Conservation (phyloP, 2,329 filamentous ascomycete species). For the Westerdykella aurantiaca region DNA sequence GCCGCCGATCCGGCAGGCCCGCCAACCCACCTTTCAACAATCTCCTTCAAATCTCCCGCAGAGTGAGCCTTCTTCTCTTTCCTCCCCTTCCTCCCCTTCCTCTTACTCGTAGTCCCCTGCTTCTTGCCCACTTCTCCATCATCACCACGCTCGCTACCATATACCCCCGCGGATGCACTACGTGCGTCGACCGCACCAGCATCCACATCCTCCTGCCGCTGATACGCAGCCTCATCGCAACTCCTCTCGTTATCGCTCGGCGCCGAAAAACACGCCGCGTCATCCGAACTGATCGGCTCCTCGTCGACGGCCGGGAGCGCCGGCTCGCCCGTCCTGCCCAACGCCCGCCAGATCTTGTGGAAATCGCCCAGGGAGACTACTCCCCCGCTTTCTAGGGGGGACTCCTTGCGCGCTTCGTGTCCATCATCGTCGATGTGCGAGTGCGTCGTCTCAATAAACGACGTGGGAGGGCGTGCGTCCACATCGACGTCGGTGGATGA, state of each 20-base stretch:
- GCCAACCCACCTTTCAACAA: too few relatives aligned
- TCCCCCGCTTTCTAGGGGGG: not conserved
- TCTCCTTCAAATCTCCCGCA: too few relatives aligned
- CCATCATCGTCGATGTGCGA: too few relatives aligned
- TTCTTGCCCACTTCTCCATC: slow-evolving; percentile 20
- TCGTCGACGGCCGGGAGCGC: slow-evolving; percentile 18
- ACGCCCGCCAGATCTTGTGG: slow-evolving; percentile 41
- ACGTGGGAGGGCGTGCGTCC: not conserved
- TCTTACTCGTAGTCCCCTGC: slow-evolving; percentile 11
- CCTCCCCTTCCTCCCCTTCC: too few relatives aligned
- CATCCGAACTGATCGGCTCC: slow-evolving; percentile 41
- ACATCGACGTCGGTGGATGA: slow-evolving; percentile 8
- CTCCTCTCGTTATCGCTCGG: not conserved
- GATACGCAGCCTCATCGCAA: too few relatives aligned
- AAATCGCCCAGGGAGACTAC: slow-evolving; percentile 41
- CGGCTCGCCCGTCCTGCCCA: slow-evolving; percentile 32
- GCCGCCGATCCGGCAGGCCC: too few relatives aligned
- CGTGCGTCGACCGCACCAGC: too few relatives aligned
- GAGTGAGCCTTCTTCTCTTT: too few relatives aligned
- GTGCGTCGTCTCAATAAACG: not conserved
- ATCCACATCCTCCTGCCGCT: too few relatives aligned
- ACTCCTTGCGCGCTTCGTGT: not conserved
- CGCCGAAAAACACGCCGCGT: slow-evolving; percentile 28
- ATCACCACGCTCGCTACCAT: not conserved
- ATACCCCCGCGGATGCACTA: too few relatives aligned